These are phyloP conservation scores for Rhizopogon vesiculosus DNA, from an alignment of 768 basidiomycete species.

Conservation along the genomic window DNA sequence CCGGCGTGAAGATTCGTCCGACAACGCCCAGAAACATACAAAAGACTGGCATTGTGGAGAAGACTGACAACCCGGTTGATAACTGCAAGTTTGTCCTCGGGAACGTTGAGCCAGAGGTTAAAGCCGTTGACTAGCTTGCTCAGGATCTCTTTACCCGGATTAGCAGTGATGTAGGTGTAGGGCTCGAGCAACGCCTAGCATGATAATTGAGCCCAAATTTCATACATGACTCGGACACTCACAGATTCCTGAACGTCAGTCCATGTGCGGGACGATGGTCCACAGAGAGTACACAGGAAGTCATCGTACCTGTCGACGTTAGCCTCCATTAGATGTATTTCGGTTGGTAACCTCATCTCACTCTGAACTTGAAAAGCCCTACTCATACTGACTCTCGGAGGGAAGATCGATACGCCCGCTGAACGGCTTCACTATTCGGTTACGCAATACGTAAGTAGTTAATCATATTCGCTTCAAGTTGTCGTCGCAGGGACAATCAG, in stretches of 20 bases:
- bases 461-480: too few species aligned
- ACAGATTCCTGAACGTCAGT: conserved; percentile 6
- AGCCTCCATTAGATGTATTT: not conserved
- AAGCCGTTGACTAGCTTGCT: conserved; percentile 82
- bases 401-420: too few species aligned
- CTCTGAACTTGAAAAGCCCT: too few species aligned
- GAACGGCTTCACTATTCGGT: too few species aligned
- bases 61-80: conserved; percentile 79
- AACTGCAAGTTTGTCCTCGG: conserved; percentile 56
- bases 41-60: conserved; percentile 84
- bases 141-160: conserved; percentile 87
- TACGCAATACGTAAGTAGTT: too few species aligned
- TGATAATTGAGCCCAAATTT: not conserved
- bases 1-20: not conserved
- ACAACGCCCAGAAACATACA: conserved; percentile 43
- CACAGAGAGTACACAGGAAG: conserved; percentile 29
- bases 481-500: conserved; percentile 12
- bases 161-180: conserved; percentile 73
- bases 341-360: too few species aligned
- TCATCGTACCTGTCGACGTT: conserved; percentile 29
- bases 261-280: conserved; percentile 18
- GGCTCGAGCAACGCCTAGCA: conserved; percentile 66
- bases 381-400: too few species aligned
- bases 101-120: conserved; percentile 84
- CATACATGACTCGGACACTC: not conserved